Base-by-base conservation (phyloP, 371 early-diverging fungal genomes). In the Fennellomyces sp. region DNA sequence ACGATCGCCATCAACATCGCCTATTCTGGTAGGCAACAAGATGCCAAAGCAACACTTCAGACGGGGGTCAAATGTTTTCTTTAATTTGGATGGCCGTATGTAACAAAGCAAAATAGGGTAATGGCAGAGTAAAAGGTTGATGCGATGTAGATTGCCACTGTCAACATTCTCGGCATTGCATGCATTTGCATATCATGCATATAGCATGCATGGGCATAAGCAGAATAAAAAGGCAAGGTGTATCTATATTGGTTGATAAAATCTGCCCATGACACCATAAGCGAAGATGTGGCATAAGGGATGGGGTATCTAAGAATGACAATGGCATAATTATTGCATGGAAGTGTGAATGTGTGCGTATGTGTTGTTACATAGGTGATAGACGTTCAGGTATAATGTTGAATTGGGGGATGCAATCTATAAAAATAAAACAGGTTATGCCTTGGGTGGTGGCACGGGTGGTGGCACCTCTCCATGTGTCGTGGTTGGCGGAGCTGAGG, bases 281-380 rank as follows among this genome's bases (percentile, higher is more conserved):
- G 45, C 45, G 45, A 45, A 45, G 52, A 48, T n/a, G 48, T 21
- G 52, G 31, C 33, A 52, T 52, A 52, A 52, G 52, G 30, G 50
- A 28, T 28, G 13, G 33, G 52, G 45, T 45, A 45, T 45, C 45
- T 45, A 45, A 5, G 45, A 23, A 45, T 45, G 45, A 25, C 45
- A 23, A 45, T 45, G 45, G 45, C 45, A 45, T 45, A 45, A 45
- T 45, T 17, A 45, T 45, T 17, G 45, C 45, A 23, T 45, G 45
- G 23, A 23, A 11, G 8, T 45, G 45, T 45, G 45, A 10, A 23
- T 45, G 45, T 45, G 21, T 45, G 19, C 3, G 10, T 45, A 45
- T 45, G 19, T 45, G 4, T 45, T 39, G 4, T 39, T n/a, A n/a
- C n/a, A n/a, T n/a, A n/a, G n/a, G n/a, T n/a, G n/a, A n/a, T n/a